Percentiles rank a stretch among this genome's conserved stretches.
phyloP scores from a whole-genome alignment of 257 asterid genomes.

The Jacaranda copaia region DNA sequence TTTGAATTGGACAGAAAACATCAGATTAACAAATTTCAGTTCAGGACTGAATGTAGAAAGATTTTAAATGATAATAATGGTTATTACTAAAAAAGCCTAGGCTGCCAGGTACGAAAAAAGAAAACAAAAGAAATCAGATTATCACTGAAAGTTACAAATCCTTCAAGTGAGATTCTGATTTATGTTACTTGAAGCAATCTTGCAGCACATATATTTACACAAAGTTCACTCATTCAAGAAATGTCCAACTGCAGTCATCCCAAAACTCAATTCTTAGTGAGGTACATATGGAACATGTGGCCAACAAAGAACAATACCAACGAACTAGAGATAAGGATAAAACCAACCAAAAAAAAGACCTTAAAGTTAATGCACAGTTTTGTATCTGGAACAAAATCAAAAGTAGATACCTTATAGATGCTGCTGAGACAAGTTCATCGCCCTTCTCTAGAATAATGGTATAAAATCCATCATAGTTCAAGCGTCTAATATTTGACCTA shows the following conservation, averaged over 20 bases:
- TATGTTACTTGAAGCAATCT: conserved; percentile 23
- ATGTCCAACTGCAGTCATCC: conserved; percentile 9
- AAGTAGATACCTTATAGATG: conserved; percentile 79
- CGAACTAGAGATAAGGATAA: background rate
- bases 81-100: background rate
- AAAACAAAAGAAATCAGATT: conserved; percentile 13
- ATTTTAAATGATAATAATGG: conserved; percentile 21
- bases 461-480: conserved; percentile 77
- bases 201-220: conserved; percentile 22
- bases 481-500: conserved; percentile 92
- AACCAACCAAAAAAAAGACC: background rate
- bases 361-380: conserved; percentile 4
- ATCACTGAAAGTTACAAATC: background rate
- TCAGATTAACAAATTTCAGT: conserved; percentile 10
- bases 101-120: background rate
- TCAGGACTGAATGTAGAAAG: conserved; percentile 30
- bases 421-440: conserved; percentile 80
- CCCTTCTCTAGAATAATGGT: conserved; percentile 86
- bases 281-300: conserved; percentile 14
- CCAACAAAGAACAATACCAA: conserved; percentile 29
- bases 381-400: conserved; percentile 18
- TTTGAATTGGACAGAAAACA: conserved; percentile 17
- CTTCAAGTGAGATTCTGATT: conserved; percentile 31
- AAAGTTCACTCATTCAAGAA: conserved; percentile 11
- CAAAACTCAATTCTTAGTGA: conserved; percentile 14